A percentile compares a stretch with the other conserved stretches of the same genome.
Conservation (phyloP, 2,329 filamentous ascomycete species). For the Fusarium albosuccineum region DNA sequence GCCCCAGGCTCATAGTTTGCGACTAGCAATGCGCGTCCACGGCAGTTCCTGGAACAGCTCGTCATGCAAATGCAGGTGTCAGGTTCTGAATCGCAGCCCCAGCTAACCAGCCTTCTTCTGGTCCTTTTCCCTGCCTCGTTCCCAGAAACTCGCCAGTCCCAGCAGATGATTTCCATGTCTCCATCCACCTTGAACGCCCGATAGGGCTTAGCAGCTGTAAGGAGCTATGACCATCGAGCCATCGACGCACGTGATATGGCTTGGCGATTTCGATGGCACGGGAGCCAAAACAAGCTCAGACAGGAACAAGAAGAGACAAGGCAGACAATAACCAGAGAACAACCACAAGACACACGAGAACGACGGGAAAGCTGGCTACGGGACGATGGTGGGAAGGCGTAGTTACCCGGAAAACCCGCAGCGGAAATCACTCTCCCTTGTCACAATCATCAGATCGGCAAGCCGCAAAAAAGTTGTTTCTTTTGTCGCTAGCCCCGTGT, state of each 20-base stretch:
- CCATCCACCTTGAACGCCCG: constrained; percentile 25
- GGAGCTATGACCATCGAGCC: constrained; percentile 48
- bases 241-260: constrained; percentile 42
- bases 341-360: constrained; percentile 7
- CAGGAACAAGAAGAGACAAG: neutral
- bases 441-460: constrained; percentile 34
- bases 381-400: constrained; percentile 19
- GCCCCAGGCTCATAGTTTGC: constrained; percentile 20
- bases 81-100: constrained; percentile 25
- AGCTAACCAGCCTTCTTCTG: constrained; percentile 4
- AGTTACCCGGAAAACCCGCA: constrained; percentile 12
- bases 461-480: constrained; percentile 24
- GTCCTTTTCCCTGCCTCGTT: constrained; percentile 14
- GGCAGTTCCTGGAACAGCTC: constrained; percentile 26
- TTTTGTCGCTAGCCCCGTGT: constrained; percentile 29
- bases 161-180: constrained; percentile 26
- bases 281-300: constrained; percentile 3
- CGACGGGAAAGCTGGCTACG: neutral
- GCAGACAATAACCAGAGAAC: neutral
- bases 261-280: constrained; percentile 25
- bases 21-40: constrained; percentile 33
- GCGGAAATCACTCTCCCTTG: constrained; percentile 25
- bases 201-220: constrained; percentile 44
- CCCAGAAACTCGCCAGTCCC: constrained; percentile 26
- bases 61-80: constrained; percentile 41